Conservation (phyloP, 805 yeast species). For the Ogataea paraovalis region DNA sequence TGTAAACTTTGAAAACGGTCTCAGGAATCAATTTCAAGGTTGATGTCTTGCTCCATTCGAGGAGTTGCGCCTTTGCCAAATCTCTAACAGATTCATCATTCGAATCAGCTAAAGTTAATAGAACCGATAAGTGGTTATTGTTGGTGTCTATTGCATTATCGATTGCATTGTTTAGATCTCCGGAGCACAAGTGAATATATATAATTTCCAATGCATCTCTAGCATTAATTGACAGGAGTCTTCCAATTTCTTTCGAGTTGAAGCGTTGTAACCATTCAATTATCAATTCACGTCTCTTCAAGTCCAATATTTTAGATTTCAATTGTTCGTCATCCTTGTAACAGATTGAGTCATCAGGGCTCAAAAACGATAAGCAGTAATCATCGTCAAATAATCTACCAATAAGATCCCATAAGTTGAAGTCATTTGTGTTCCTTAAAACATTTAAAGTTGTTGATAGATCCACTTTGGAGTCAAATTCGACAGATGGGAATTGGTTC, state of each 20-base stretch:
- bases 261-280: conserved; percentile 54
- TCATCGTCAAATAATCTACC: conserved; percentile 57
- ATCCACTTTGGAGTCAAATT: conserved; percentile 26
- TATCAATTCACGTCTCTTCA: conserved; percentile 42
- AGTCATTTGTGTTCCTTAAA: conserved; percentile 19
- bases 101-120: conserved; percentile 69
- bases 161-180: conserved; percentile 61
- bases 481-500: conserved; percentile 37
- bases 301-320: conserved; percentile 13
- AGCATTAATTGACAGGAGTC: conserved; percentile 22
- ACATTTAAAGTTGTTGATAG: conserved; percentile 27
- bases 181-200: conserved; percentile 46
- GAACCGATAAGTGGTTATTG: conserved; percentile 66
- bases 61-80: conserved; percentile 59
- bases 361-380: conserved; percentile 15
- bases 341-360: conserved; percentile 3
- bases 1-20: conserved; percentile 55
- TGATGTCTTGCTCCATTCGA: conserved; percentile 55
- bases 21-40: conserved; percentile 45
- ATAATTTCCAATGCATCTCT: conserved; percentile 47
- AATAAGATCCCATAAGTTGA: conserved; percentile 49
- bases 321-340: conserved; percentile 8
- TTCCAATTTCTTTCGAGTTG: conserved; percentile 34
- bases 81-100: conserved; percentile 54
- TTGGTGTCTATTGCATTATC: conserved; percentile 53